A percentile compares a stretch with the other conserved stretches of the same genome.
Evolutionary conservation across 371 early-diverging fungal genomes (phyloP).

Genomic region (Rhizopus delemar): DNA sequence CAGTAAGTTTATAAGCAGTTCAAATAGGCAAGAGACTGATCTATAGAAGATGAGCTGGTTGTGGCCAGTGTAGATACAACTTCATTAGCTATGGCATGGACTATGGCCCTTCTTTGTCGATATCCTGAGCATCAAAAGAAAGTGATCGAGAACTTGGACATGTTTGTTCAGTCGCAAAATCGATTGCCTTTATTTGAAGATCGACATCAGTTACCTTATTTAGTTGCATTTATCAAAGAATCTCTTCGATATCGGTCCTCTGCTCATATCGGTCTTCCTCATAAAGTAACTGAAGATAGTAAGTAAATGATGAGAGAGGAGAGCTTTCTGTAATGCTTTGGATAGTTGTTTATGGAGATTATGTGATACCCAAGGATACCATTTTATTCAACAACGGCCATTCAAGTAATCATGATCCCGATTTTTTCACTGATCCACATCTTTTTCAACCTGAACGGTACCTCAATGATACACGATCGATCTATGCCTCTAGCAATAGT

Average conservation of each 20-base stretch:
- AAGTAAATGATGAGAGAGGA: neutral
- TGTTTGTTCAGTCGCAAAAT: slow-evolving; percentile 5
- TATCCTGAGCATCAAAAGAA: slow-evolving; percentile 15
- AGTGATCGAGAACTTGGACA: slow-evolving; percentile 11
- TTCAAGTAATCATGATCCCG: slow-evolving; percentile 12
- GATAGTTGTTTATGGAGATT: slow-evolving; percentile 16
- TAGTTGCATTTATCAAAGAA: slow-evolving; percentile 18
- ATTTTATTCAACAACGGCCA: slow-evolving; percentile 10
- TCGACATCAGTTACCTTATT: slow-evolving; percentile 8
- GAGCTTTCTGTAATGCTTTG: neutral
- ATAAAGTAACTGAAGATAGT: slow-evolving; percentile 13
- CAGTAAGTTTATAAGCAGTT: slow-evolving; percentile 22
- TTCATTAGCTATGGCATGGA: slow-evolving; percentile 11
- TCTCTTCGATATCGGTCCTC: slow-evolving; percentile 15
- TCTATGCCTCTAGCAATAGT: slow-evolving; percentile 13
- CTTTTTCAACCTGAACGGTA: slow-evolving; percentile 16
- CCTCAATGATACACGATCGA: slow-evolving; percentile 11
- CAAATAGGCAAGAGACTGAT: neutral
- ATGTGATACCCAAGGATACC: slow-evolving; percentile 18
- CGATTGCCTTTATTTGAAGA: slow-evolving; percentile 14
- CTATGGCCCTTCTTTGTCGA: slow-evolving; percentile 12
- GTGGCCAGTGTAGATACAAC: slow-evolving; percentile 20
- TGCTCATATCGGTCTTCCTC: slow-evolving; percentile 14
- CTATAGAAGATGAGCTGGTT: slow-evolving; percentile 13
- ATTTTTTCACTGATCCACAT: slow-evolving; percentile 6